Evolutionary conservation across 495 filamentous ascomycete genomes (phyloP), one percentile per base, ranked within the genome.

Genomic region (Penicillium angulare): DNA sequence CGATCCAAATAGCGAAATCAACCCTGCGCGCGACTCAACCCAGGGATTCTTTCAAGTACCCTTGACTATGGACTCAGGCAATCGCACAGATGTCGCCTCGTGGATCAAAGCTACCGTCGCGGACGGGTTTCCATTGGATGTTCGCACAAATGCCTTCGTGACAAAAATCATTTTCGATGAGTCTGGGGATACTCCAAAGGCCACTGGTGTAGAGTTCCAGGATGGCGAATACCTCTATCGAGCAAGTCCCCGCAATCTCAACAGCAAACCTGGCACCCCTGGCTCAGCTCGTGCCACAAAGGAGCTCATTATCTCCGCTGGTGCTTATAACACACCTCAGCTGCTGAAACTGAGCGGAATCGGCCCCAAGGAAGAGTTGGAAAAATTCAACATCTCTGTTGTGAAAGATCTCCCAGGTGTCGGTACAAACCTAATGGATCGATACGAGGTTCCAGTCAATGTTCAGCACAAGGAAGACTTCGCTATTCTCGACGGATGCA

Each of bases 401-500:
- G 47, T 85, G 0, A 51, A 65, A 27, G 76, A 86, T 51, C 67
- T 82, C 0, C 82, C 83, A 0, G 81, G 78, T 10, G 84, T 88
- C 0, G 86, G 86, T 32, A 69, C 71, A n/a, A 88, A 88, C 61
- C 67, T 88, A 1, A 82, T 86, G 46, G 82, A 87, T 54, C 81
- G 80, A 60, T 80, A 83, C 59, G 83, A 86, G 44, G 72, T 69
- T 17, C 53, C 70, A 33, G 73, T 85, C 5, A 68, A 73, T 18
- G 77, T 66, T 38, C 61, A 69, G 1, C 62, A 68, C 10, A 67
- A 76, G 22, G 35, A 61, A 12, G 61, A 77, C 58, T 79, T 73
- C 52, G 54, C 63, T 0, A 58, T 68, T 1, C 62, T 78, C 17
- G 33, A 55, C 24, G 24, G 33, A 10, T 55, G 52, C 23, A 55